Evolutionary conservation across 495 filamentous ascomycete species (phyloP), one percentile per base, ranked within the genome.

Genomic region (Tuber aestivum): DNA sequence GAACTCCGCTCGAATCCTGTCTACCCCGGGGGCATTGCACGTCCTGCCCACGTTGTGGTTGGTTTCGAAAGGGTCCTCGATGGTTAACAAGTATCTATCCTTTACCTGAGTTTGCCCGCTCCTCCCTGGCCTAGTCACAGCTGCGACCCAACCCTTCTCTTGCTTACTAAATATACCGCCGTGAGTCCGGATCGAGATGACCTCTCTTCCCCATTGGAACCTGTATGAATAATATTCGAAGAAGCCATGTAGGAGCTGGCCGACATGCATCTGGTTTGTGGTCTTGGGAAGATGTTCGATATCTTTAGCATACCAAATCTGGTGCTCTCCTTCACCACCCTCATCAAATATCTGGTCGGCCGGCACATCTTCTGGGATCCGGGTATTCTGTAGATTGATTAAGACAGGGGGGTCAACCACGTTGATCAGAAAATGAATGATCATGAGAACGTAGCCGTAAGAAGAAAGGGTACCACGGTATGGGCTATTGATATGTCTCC

Each of bases 391-490:
- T 14, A 96, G 86, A 81, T 96, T 96, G 0, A 90, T 92, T 68
- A 90, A 87, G n/a, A 96, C 90, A 50, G 92, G 91, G 6, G 93
- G 93, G 45, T 88, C 84, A 21, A 88, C 91, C 72, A 95, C 81
- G 79, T 96, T 95, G 76, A 93, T 86, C 42, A 96, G 89, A 78
- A 94, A 95, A 82, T 96, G 93, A n/a, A 96, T 85, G n/a, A 93
- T 90, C 92, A 96, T 94, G 10, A 96, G 86, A n/a, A 93, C 92
- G 83, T 94, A 96, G 70, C 93, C 93, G 82, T 96, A 96, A 73
- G 91, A 93, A 79, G 91, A 92, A 45, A 96, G 86, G 0, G 92
- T 94, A 71, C 93, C 93, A 61, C 89, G 88, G 81, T 93, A 95
- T n/a, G 91, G 88, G 72, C 87, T 88, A 84, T 95, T 95, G 84